A percentile compares a stretch with the other conserved stretches of the same genome.
phyloP scores from a whole-genome alignment of 371 early-diverging fungal genomes.

The Fennellomyces sp. region DNA sequence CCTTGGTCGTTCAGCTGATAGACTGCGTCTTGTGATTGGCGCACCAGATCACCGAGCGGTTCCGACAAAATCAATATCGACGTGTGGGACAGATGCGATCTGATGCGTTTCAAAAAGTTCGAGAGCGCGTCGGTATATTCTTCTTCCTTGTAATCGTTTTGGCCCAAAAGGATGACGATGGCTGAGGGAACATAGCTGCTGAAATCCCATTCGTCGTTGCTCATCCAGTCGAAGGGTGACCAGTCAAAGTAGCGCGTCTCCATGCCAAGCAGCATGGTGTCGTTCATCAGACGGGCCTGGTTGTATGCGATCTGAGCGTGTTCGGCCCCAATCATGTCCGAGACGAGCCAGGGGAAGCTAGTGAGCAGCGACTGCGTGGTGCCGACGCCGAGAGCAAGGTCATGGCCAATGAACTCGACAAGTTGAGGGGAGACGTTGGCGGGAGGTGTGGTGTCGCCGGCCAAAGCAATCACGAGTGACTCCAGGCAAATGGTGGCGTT shows the following conservation, averaged over 20 bases:
- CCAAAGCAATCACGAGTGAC: constrained; percentile 20
- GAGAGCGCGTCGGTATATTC: constrained; percentile 16
- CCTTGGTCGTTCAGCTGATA: constrained; percentile 25
- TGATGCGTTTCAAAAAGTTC: constrained; percentile 26
- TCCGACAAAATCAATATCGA: constrained; percentile 43
- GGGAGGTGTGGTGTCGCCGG: constrained; percentile 17
- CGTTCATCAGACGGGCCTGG: constrained; percentile 31
- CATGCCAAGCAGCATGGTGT: constrained; percentile 18
- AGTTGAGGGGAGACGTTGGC: constrained; percentile 9
- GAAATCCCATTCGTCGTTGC: constrained; percentile 5
- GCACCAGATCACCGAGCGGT: constrained; percentile 40
- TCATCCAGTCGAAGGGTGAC: constrained; percentile 6
- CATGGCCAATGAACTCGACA: constrained; percentile 47
- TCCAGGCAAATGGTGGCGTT: constrained; percentile 20
- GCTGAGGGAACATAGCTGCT: constrained; percentile 19
- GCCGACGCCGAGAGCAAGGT: constrained; percentile 29
- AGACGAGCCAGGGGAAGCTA: constrained; percentile 43
- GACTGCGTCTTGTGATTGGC: constrained; percentile 42
- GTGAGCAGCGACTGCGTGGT: constrained; percentile 29
- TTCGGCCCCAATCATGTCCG: constrained; percentile 27
- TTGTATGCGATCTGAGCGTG: constrained; percentile 35
- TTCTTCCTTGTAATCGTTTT: constrained; percentile 25
- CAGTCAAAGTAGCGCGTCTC: constrained; percentile 37
- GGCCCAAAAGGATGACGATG: constrained; percentile 31
- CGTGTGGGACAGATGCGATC: constrained; percentile 14